Evolutionary conservation across 306 rosid genomes (phyloP).

Genomic region (Crataegus laevigata): DNA sequence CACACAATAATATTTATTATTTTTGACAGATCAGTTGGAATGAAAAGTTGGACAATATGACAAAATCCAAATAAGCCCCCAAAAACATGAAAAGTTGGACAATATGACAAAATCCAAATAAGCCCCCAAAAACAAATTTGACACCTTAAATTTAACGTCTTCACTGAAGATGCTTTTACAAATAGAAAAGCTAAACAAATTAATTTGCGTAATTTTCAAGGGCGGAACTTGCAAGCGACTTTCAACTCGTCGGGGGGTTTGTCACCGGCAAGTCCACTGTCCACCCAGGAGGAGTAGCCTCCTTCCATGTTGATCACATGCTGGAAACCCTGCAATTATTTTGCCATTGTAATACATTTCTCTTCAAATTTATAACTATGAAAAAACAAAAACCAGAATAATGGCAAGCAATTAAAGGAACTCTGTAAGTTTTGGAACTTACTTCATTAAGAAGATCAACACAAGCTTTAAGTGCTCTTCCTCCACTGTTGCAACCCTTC

Average conservation of each 20-base stretch:
- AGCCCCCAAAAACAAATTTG: no score
- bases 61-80: no score
- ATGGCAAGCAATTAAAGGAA: neutral
- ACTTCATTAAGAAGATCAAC: constrained; percentile 37
- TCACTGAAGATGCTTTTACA: no score
- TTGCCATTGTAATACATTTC: neutral
- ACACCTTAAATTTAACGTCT: no score
- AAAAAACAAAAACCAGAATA: neutral
- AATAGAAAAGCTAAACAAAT: neutral
- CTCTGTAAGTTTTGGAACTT: neutral
- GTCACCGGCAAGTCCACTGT: constrained; percentile 52
- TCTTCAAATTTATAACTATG: neutral
- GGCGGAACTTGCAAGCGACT: constrained; percentile 35
- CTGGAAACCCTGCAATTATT: constrained; percentile 41
- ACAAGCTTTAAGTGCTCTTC: constrained; percentile 34
- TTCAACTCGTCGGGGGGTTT: constrained; percentile 33
- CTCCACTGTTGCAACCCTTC: constrained; percentile 51
- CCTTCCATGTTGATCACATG: constrained; percentile 54
- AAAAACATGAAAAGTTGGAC: no score
- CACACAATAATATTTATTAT: no score
- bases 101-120: no score
- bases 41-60: no score
- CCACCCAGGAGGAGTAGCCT: constrained; percentile 71
- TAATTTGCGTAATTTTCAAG: neutral
- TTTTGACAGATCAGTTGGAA: no score